Base-by-base conservation (phyloP, 1,284 basidiomycete species). In the Moniliophthora roreri region DNA sequence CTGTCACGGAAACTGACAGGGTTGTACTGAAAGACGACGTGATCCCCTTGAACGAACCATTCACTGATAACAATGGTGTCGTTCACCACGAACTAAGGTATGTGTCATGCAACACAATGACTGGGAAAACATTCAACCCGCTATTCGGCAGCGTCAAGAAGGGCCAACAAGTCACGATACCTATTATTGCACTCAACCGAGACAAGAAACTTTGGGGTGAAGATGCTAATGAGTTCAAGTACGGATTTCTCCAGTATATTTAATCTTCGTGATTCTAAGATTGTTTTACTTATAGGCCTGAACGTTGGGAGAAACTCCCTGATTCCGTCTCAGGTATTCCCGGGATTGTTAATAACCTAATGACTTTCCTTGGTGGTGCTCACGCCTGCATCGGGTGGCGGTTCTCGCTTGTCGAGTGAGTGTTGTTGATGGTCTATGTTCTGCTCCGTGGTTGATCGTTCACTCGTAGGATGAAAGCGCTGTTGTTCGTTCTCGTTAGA, bases 301-400 rank as follows among this genome's bases (percentile, higher is more conserved):
- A 85, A 58, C 73, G 83, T 5, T 87, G 85, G 84, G 67, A 77
- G 40, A 64, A 72, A 6, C 52, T 73, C 2, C 81, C 82, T 0
- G 75, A 77, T 28, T 69, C 66, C 0, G 73, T 71, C 1, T 63
- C 66, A 11, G 64, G 62, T 0, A 72, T 87, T 13, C 85, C 85
- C 0, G 80, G 84, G 0, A 69, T 87, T 0, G 85, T 76, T 78
- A 73, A 78, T 13, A 77, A 86, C 58, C 55, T 81, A 61, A 67
- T 88, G 46, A 78, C 80, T 1, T 89, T 89, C 72, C 59, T 82
- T 2, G 80, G 79, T 18, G 85, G 85, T 0, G 76, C 81, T 6
- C 76, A 77, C 34, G 75, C 81, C 1, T 87, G 84, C 61, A 86
- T 87, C 40, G 87, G 87, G 0, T 89, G 85, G 63, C 79, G 84